Base-by-base conservation (phyloP, 2,329 filamentous ascomycete species). In the Diaporthe australafricana region DNA sequence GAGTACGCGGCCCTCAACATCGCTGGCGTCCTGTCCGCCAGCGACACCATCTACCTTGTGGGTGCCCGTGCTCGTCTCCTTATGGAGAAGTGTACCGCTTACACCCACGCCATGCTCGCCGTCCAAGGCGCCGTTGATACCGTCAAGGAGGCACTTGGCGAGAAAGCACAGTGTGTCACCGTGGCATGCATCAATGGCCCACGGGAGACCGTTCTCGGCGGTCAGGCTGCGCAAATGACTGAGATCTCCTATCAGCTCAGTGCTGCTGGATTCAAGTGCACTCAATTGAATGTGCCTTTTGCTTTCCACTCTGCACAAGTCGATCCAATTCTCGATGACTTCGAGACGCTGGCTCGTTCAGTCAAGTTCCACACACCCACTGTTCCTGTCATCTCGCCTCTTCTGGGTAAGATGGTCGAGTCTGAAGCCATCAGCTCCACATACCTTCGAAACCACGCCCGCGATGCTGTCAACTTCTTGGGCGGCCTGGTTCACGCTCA, bases 121-220 rank as follows among this genome's bases (percentile, higher is more conserved):
- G 81, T 86, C 16, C 82, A 85, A 73, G 86, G 83, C 20, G 81
- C 84, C 1, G 82, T 86, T 14, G 85, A 89, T 32, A 83, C 87
- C 6, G 88, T 91, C 72, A 85, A 82, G 55, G 85, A 87, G 30
- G 86, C 86, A 66, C 85, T 90, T 20, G 82, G 82, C 75, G 85
- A 79, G n/a, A 78, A 77, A 47, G 77, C 78, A 1, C 70, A 75
- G 76, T 82, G 80, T 6, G 79, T 86, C 68, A 87, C 88, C 48
- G 76, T 89, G 40, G 92, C 94, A 20, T 96, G 94, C 83, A 88
- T 94, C 79, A 97, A 97, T 76, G 90, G 92, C 0, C 90, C 91
- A 0, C 85, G 89, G 65, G 93, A 94, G 78, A 95, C 91, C 12
- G 94, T 96, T 2, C 84, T 96, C n/a, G 84, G 83, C 27, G 87